Conservation (phyloP, 2,329 filamentous ascomycete species). For the Graphilbum ipis-grandicollis region DNA sequence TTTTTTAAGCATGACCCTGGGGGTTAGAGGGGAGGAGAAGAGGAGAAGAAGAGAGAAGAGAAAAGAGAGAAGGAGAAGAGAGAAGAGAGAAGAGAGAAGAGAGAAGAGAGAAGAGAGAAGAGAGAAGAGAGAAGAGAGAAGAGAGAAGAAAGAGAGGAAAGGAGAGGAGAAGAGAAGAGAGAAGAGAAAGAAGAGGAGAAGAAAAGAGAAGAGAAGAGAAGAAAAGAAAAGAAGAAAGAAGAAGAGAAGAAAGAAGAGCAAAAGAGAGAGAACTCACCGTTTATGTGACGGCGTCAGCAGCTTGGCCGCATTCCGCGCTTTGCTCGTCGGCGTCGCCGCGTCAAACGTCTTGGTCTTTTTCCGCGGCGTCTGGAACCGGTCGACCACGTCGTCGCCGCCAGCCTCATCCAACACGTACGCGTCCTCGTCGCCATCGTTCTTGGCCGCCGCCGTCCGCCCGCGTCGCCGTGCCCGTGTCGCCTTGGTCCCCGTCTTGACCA, state of each 20-base stretch:
- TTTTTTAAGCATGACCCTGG: constrained; percentile 57
- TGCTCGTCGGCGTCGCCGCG: constrained; percentile 36
- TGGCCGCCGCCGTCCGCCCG: too few species aligned
- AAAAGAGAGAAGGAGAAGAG: background rate
- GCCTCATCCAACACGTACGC: too few species aligned
- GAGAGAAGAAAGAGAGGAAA: background rate
- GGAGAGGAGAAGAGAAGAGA: background rate
- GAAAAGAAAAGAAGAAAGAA: background rate
- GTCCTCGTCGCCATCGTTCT: constrained; percentile 9
- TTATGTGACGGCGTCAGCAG: constrained; percentile 24
- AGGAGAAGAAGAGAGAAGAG: constrained; percentile 24
- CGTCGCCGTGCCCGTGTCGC: constrained; percentile 36
- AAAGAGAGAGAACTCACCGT: constrained; percentile 13
- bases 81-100: background rate
- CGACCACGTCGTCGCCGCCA: constrained; percentile 16
- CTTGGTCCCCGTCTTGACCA: constrained; percentile 58
- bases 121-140: constrained; percentile 3
- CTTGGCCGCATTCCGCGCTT: constrained; percentile 27
- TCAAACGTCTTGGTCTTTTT: constrained; percentile 14
- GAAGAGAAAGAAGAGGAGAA: too few species aligned
- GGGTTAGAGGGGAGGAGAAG: background rate
- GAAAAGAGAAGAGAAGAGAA: too few species aligned
- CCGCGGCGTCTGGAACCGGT: constrained; percentile 16
- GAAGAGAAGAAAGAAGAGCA: background rate
- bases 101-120: background rate